Percentiles rank a stretch among this genome's conserved stretches.
These are phyloP conservation scores for Pichia ethanolica DNA, from an alignment of 805 yeast species.

Conservation along the genomic window DNA sequence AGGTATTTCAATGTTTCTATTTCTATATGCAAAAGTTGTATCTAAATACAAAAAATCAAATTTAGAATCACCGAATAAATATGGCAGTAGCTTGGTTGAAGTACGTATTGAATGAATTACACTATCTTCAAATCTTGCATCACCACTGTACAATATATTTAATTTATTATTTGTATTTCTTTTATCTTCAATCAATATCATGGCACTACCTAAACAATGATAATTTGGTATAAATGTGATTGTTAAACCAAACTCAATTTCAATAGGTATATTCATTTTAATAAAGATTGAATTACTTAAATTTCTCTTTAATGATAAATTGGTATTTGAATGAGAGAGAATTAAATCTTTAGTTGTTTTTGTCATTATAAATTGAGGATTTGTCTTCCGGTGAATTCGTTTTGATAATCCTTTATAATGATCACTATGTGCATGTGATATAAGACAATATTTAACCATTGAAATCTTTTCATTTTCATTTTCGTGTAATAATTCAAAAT, in stretches of 20 bases:
- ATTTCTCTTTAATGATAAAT: not conserved
- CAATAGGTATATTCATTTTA: not conserved
- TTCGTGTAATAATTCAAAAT: constrained; percentile 5
- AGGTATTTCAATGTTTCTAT: constrained; percentile 10
- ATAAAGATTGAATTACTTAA: not conserved
- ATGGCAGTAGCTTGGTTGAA: constrained; percentile 5
- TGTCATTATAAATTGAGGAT: not conserved
- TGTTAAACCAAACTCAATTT: constrained; percentile 1
- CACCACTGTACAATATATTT: constrained; percentile 15
- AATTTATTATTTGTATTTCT: not conserved
- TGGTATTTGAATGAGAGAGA: not conserved
- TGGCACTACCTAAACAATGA: constrained; percentile 17
- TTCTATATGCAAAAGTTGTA: constrained; percentile 15
- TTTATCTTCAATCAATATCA: constrained; percentile 9
- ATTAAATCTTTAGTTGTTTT: constrained; percentile 2
- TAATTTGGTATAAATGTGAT: constrained; percentile 15
- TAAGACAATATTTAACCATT: constrained; percentile 9
- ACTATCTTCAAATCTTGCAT: constrained; percentile 12
- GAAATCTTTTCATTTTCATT: not conserved
- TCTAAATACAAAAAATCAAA: constrained; percentile 15
- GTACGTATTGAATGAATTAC: constrained; percentile 5
- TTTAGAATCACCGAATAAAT: constrained; percentile 1
- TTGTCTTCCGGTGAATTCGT: not conserved
- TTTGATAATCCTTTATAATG: constrained; percentile 9
- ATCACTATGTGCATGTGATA: constrained; percentile 17